Evolutionary conservation across 352 stramenopile species (phyloP), one percentile per base, ranked within the genome.

Genomic region (Phytopythium montanum): DNA sequence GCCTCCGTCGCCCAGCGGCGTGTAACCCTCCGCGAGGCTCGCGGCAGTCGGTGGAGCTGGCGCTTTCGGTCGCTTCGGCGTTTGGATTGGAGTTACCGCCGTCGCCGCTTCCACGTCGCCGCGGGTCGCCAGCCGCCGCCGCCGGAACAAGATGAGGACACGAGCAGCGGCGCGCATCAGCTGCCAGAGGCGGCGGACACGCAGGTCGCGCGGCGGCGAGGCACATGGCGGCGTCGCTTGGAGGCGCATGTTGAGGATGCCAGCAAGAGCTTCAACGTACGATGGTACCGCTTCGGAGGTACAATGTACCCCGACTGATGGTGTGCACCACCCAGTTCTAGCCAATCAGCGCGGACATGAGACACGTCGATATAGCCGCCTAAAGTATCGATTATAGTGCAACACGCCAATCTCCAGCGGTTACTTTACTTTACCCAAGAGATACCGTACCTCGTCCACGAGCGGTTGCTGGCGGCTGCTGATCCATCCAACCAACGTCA

Each of bases 91-190:
- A 9, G 5, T 21, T 9, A 14, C 1, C 14, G 39, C n/a, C 39
- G 19, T 6, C 39, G 39, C n/a, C 39, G 19, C 18, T n/a, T 19
- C 39, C 5, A 0, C 39, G 39, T 19, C 7, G 39, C 39, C 18
- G 5, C 39, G 39, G 23, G 19, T 45, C 39, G 39, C 39, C 12
- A 45, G 39, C 3, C 33, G n/a, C 25, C 64, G 63, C 2, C 54
- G 36, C 7, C 65, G 64, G 39, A 70, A 65, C 38, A 75, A 52
- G 8, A 75, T 19, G 25, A 76, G 67, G 34, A 69, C 69, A 25
- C 66, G 60, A 14, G 69, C 70, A n/a, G 69, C 69, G 12, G 61
- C 61, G 13, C 72, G 69, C 41, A 81, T 31, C 52, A 63, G 69
- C 9, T 59, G 53, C 72, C 72, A 81, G 29, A 64, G 62, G 21